These are phyloP conservation scores for Trichosporon sp. DNA, from an alignment of 1,284 basidiomycete genomes.

Conservation along the genomic window DNA sequence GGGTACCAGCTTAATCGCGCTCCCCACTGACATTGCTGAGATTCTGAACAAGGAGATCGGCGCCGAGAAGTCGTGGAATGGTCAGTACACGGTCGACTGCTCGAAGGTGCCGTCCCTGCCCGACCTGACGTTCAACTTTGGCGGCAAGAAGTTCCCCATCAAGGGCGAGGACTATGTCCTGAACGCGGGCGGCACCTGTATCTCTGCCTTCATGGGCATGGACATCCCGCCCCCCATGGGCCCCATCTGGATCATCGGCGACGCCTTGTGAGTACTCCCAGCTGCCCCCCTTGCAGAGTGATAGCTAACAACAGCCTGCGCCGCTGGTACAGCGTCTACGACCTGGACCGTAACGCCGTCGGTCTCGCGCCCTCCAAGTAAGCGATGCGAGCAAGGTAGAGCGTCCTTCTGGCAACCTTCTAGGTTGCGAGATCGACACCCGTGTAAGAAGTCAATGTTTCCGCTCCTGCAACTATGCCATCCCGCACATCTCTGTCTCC, in stretches of 20 bases:
- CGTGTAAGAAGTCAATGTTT: neutral
- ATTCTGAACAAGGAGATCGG: slow-evolving; percentile 96
- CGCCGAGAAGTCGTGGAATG: slow-evolving; percentile 87
- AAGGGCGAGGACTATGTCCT: slow-evolving; percentile 84
- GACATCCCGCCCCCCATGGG: slow-evolving; percentile 86
- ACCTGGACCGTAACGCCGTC: slow-evolving; percentile 59
- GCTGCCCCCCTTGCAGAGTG: too few relatives aligned
- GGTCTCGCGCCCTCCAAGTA: slow-evolving; percentile 30
- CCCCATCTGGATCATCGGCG: slow-evolving; percentile 88
- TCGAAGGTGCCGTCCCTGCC: slow-evolving; percentile 74
- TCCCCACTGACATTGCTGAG: slow-evolving; percentile 92
- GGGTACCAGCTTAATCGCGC: slow-evolving; percentile 54
- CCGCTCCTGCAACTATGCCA: neutral
- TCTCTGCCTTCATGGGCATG: slow-evolving; percentile 87
- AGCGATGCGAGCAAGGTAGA: neutral
- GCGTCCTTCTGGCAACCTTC: too few relatives aligned
- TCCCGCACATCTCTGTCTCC: neutral
- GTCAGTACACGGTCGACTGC: slow-evolving; percentile 91
- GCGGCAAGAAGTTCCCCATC: slow-evolving; percentile 71
- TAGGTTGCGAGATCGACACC: neutral
- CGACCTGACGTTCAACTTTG: slow-evolving; percentile 79
- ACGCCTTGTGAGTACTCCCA: slow-evolving; percentile 35
- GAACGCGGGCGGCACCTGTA: slow-evolving; percentile 82
- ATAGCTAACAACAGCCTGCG: slow-evolving; percentile 55
- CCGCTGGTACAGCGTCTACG: slow-evolving; percentile 90